Conservation (phyloP, 495 filamentous ascomycete genomes). For the Neurospora sp. region DNA sequence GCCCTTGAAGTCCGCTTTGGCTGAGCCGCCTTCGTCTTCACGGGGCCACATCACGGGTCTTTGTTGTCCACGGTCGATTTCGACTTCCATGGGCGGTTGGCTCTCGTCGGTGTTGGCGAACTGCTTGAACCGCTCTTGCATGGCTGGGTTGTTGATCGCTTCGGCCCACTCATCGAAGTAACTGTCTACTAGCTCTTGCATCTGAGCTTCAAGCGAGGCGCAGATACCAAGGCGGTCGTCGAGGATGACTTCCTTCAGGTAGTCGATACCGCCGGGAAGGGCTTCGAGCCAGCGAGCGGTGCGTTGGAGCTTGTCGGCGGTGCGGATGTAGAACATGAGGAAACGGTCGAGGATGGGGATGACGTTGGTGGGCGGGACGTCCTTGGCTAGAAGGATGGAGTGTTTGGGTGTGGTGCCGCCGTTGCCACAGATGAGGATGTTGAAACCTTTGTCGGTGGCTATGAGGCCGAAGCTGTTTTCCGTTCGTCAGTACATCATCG, state of each 20-base stretch:
- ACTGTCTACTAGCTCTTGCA: conserved; percentile 77
- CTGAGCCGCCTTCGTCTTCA: conserved; percentile 29
- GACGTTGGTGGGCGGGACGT: conserved; percentile 78
- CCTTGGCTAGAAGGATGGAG: conserved; percentile 80
- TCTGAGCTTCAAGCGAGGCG: conserved; percentile 78
- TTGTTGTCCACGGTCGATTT: conserved; percentile 63
- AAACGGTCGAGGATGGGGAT: conserved; percentile 85
- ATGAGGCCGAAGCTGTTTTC: conserved; percentile 72
- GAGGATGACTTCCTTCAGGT: conserved; percentile 74
- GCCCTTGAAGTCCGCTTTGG: conserved; percentile 61
- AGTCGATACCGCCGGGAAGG: conserved; percentile 77
- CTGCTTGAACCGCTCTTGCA: conserved; percentile 67
- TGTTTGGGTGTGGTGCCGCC: conserved; percentile 84
- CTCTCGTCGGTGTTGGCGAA: conserved; percentile 79
- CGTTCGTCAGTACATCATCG: conserved; percentile 7
- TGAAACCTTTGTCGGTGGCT: conserved; percentile 91
- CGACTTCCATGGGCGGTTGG: conserved; percentile 58
- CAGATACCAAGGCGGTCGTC: conserved; percentile 86
- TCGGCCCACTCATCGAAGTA: conserved; percentile 97
- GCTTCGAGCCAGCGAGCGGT: conserved; percentile 90
- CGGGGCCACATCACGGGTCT: conserved; percentile 81
- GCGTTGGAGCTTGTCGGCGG: conserved; percentile 87
- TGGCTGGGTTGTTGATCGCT: conserved; percentile 58
- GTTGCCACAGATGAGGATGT: conserved; percentile 89
- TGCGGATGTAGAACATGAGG: conserved; percentile 93